These are phyloP conservation scores for Calocybe indica DNA, from an alignment of 768 basidiomycete species.

Conservation along the genomic window DNA sequence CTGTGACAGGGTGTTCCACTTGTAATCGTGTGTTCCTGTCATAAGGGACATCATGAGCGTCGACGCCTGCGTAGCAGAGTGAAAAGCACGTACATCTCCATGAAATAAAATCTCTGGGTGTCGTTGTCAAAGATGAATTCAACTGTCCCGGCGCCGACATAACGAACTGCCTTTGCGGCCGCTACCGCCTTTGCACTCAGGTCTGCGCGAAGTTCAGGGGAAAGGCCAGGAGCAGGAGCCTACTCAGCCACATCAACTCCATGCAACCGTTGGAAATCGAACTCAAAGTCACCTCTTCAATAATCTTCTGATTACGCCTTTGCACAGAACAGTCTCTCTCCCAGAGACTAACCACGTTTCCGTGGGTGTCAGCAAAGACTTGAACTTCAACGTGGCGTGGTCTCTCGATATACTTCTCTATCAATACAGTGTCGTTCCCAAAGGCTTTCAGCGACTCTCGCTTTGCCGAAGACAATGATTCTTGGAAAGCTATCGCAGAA, in stretches of 20 bases:
- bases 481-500: constrained; percentile 62
- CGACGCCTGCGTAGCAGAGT: not conserved
- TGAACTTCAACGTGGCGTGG: constrained; percentile 95
- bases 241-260: constrained; percentile 19
- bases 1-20: constrained; percentile 90
- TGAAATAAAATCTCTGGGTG: constrained; percentile 82
- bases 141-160: constrained; percentile 90
- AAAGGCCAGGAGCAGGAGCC: constrained; percentile 89
- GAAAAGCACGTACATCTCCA: constrained; percentile 73
- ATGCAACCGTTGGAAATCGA: not conserved
- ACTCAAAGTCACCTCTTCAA: constrained; percentile 60
- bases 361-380: constrained; percentile 80
- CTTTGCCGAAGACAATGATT: constrained; percentile 81
- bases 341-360: constrained; percentile 90
- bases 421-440: constrained; percentile 78
- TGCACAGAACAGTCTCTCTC: constrained; percentile 93
- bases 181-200: constrained; percentile 84
- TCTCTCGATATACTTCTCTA: constrained; percentile 84
- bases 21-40: constrained; percentile 78
- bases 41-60: not conserved
- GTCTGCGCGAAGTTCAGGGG: constrained; percentile 71
- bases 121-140: constrained; percentile 97
- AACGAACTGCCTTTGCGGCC: constrained; percentile 88
- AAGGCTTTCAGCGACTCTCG: constrained; percentile 87
- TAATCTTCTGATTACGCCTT: constrained; percentile 91